These are phyloP conservation scores for Nemania sp. DNA, from an alignment of 2,329 filamentous ascomycete genomes.

Conservation along the genomic window DNA sequence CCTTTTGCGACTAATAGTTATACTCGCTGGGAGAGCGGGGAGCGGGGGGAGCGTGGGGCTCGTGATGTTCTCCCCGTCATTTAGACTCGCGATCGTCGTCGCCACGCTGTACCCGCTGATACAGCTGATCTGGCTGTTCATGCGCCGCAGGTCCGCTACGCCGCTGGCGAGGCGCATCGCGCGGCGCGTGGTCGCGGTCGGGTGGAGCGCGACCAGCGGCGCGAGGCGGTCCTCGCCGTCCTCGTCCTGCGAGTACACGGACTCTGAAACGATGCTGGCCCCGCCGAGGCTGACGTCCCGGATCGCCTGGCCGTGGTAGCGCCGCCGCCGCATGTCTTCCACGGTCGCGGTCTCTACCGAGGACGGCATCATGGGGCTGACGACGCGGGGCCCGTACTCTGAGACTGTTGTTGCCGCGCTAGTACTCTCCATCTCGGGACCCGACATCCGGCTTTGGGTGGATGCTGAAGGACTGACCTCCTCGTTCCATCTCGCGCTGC, in stretches of 20 bases:
- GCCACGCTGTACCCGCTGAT: conserved; percentile 59
- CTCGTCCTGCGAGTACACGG: conserved; percentile 41
- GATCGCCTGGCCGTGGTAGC: neutral
- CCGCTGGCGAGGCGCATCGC: conserved; percentile 54
- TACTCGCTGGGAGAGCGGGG: conserved; percentile 52
- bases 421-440: too few relatives aligned
- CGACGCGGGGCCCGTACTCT: neutral
- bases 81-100: conserved; percentile 42
- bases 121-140: conserved; percentile 66
- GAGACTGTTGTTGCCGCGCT: too few relatives aligned
- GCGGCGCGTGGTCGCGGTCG: conserved; percentile 25
- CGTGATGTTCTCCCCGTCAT: conserved; percentile 35
- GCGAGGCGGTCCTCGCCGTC: conserved; percentile 30
- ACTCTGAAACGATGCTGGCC: conserved; percentile 28
- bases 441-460: neutral
- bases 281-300: conserved; percentile 27
- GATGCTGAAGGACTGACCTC: neutral
- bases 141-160: conserved; percentile 66
- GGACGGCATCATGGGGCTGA: neutral
- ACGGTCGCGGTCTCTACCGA: neutral
- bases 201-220: conserved; percentile 22
- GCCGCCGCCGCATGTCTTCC: neutral
- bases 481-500: conserved; percentile 10
- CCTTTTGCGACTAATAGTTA: conserved; percentile 18
- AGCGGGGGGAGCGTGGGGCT: conserved; percentile 57